A percentile compares a stretch with the other conserved stretches of the same genome.
phyloP scores from a whole-genome alignment of 805 yeast genomes.

The Wickerhamomyces ciferrii region DNA sequence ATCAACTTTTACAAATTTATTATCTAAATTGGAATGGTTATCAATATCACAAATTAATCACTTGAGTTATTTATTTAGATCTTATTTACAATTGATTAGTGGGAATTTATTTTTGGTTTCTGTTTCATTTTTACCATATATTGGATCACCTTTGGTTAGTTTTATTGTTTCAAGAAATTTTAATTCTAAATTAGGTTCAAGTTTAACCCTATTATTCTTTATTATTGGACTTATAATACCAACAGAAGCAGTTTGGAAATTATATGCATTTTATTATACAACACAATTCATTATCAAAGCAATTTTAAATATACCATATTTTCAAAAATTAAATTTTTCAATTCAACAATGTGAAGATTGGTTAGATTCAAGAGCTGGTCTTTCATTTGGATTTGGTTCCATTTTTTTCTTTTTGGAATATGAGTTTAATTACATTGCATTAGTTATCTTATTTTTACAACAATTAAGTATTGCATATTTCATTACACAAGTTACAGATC shows the following conservation, averaged over 20 bases:
- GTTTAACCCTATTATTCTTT: slow-evolving; percentile 5
- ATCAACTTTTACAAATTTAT: not conserved
- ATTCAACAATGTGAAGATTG: slow-evolving; percentile 9
- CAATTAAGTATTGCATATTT: slow-evolving; percentile 13
- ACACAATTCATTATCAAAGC: slow-evolving; percentile 6
- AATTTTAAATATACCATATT: slow-evolving; percentile 10
- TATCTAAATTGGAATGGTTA: not conserved
- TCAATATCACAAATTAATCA: slow-evolving; percentile 1
- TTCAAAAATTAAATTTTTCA: slow-evolving; percentile 10
- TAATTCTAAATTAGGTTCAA: slow-evolving; percentile 9
- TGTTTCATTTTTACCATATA: not conserved
- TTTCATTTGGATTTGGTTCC: slow-evolving; percentile 12
- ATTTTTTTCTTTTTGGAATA: slow-evolving; percentile 4
- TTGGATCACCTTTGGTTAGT: not conserved
- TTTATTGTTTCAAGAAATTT: slow-evolving; percentile 5
- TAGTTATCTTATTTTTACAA: slow-evolving; percentile 10
- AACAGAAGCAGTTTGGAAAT: not conserved
- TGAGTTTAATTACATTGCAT: slow-evolving; percentile 6
- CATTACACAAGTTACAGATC: slow-evolving; percentile 11
- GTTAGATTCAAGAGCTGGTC: slow-evolving; percentile 16
- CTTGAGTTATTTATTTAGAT: not conserved
- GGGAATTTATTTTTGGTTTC: slow-evolving; percentile 1
- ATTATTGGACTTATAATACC: slow-evolving; percentile 6
- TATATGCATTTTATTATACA: slow-evolving; percentile 3
- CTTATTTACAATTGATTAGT: not conserved